These are phyloP conservation scores for Chenopodium suecicum DNA, from an alignment of 148 eudicot genomes.

Conservation along the genomic window DNA sequence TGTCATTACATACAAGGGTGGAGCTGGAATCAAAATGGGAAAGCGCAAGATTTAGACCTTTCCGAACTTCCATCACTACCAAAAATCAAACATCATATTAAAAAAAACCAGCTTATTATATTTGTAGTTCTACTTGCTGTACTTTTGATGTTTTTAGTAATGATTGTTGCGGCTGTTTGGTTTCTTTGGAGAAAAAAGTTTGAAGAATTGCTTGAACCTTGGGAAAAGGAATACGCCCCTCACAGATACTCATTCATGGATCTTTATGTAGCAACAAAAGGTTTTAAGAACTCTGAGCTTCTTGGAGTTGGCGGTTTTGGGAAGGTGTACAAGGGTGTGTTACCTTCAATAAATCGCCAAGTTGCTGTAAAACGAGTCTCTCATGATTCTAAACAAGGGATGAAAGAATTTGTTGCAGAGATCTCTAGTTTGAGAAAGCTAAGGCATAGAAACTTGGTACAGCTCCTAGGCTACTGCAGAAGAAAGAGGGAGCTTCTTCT, in stretches of 20 bases:
- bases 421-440: too few species aligned
- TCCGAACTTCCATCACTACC: constrained; percentile 30
- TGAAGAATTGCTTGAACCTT: constrained; percentile 28
- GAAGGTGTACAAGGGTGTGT: background rate
- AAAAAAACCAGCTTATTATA: background rate
- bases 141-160: background rate
- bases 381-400: constrained; percentile 38
- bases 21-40: too few species aligned
- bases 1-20: constrained; percentile 28
- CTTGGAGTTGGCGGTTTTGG: constrained; percentile 42
- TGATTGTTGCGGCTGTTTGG: constrained; percentile 19
- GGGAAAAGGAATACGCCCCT: constrained; percentile 5
- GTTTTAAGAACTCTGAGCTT: constrained; percentile 31
- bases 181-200: constrained; percentile 13
- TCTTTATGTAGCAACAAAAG: constrained; percentile 39
- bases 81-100: background rate
- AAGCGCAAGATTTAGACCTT: background rate
- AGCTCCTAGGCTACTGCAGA: too few species aligned
- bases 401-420: background rate
- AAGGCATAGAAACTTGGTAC: too few species aligned
- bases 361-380: constrained; percentile 37
- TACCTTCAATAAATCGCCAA: constrained; percentile 10
- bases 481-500: too few species aligned
- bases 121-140: background rate
- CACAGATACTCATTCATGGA: constrained; percentile 26